phyloP scores from a whole-genome alignment of 352 stramenopile genomes.

The Phytophthora sansomeana region DNA sequence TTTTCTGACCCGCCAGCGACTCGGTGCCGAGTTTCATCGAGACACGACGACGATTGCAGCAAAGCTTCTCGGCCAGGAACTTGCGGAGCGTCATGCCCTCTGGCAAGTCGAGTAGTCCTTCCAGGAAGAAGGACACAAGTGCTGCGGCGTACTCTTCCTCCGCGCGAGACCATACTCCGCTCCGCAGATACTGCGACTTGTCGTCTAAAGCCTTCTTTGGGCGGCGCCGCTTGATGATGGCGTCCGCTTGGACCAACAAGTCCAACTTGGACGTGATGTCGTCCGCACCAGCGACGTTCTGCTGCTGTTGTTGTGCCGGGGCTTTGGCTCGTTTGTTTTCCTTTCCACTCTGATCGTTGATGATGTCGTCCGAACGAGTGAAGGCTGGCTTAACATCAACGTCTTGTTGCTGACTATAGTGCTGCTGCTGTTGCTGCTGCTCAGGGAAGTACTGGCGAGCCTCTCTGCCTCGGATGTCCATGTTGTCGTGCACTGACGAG shows the following conservation, averaged over 20 bases:
- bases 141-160: conserved; percentile 74
- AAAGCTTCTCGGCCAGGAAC: conserved; percentile 71
- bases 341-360: conserved; percentile 12
- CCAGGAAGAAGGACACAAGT: conserved; percentile 74
- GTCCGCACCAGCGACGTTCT: conserved; percentile 22
- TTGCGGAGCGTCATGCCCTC: conserved; percentile 74
- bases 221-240: conserved; percentile 56
- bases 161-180: conserved; percentile 64
- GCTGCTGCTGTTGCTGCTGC: too few species aligned
- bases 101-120: conserved; percentile 54
- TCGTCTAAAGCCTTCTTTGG: conserved; percentile 20
- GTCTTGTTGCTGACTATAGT: conserved; percentile 22
- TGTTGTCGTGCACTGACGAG: too few species aligned
- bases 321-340: conserved; percentile 8
- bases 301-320: too few species aligned
- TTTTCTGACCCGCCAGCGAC: conserved; percentile 61
- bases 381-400: conserved; percentile 1
- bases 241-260: conserved; percentile 74
- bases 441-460: conserved; percentile 16
- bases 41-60: conserved; percentile 69
- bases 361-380: conserved; percentile 7
- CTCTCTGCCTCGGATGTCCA: conserved; percentile 13
- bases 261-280: conserved; percentile 63
- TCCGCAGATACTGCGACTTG: conserved; percentile 48
- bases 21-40: conserved; percentile 82